A percentile compares a stretch with the other conserved stretches of the same genome.
phyloP scores from a whole-genome alignment of 768 basidiomycete genomes.

The Termitomyces sp. region DNA sequence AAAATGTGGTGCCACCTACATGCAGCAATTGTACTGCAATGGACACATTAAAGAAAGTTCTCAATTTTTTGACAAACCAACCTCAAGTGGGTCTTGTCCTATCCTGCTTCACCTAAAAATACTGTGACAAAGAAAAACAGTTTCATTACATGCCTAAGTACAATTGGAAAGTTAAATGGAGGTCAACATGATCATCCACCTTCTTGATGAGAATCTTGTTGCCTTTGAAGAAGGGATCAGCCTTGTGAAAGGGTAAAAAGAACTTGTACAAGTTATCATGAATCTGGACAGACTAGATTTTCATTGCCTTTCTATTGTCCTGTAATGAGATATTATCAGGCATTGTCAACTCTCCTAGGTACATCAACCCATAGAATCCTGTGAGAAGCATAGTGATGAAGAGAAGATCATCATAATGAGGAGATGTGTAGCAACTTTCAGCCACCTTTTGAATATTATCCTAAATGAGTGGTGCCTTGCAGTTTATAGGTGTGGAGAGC shows the following conservation, averaged over 20 bases:
- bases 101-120: constrained; percentile 13
- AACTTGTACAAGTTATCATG: background rate
- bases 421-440: background rate
- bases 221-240: no score
- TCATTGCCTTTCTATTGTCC: constrained; percentile 3
- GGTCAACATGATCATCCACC: background rate
- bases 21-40: no score
- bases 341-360: constrained; percentile 24
- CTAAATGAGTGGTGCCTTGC: constrained; percentile 18
- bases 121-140: constrained; percentile 1
- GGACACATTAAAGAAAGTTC: no score
- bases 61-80: constrained; percentile 18
- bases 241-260: constrained; percentile 12
- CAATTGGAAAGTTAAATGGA: background rate
- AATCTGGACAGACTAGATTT: background rate
- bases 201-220: constrained; percentile 13
- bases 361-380: constrained; percentile 9
- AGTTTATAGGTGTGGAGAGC: background rate
- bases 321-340: constrained; percentile 14
- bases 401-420: constrained; percentile 4
- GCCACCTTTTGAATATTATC: background rate
- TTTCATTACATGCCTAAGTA: constrained; percentile 1
- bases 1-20: no score
- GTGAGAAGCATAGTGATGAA: background rate
- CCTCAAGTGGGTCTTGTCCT: constrained; percentile 11